Conservation (phyloP, 129 eudicot genomes). For the Kitagawia praeruptora region DNA sequence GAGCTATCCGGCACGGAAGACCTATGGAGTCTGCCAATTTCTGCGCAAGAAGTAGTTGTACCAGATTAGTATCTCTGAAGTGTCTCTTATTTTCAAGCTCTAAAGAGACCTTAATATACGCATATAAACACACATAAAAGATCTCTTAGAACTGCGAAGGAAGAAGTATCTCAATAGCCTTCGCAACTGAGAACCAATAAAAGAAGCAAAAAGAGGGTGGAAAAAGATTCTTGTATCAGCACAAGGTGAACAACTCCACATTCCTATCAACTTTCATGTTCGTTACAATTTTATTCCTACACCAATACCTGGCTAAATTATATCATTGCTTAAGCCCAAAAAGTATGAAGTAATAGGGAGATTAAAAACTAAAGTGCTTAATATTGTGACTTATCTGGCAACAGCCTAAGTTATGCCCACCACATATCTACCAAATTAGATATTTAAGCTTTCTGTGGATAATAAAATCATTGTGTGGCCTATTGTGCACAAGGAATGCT, state of each 20-base stretch:
- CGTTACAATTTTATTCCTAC: neutral
- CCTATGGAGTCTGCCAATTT: conserved; percentile 89
- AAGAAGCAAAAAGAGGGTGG: neutral
- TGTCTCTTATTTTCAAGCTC: neutral
- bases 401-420: neutral
- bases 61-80: conserved; percentile 7
- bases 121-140: neutral
- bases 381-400: neutral
- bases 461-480: neutral
- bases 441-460: neutral
- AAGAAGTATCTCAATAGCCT: neutral
- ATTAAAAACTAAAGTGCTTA: neutral
- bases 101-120: neutral
- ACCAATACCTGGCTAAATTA: neutral
- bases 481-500: neutral
- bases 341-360: neutral
- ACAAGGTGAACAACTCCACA: neutral
- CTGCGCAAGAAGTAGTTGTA: conserved; percentile 29
- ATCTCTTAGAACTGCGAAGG: neutral
- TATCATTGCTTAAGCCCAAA: neutral
- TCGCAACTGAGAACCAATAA: neutral
- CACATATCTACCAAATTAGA: neutral
- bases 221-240: neutral
- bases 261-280: neutral
- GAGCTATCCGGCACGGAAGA: conserved; percentile 88